Conservation (phyloP, 257 asterid genomes). For the Solanum sitiens region DNA sequence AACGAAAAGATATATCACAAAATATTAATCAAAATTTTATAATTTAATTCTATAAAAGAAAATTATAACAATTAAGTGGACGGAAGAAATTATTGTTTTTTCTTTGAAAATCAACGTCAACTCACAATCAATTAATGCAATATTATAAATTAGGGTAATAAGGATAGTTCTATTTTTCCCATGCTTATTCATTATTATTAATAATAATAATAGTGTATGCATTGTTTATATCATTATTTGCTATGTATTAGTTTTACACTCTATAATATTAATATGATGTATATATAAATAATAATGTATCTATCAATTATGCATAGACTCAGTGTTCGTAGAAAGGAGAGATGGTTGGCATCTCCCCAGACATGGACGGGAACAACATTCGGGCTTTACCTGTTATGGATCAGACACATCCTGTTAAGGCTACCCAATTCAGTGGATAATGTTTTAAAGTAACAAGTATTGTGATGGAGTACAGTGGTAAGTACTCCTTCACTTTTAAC, state of each 20-base stretch:
- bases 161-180: not conserved
- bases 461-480: too few species aligned
- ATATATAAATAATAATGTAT: not conserved
- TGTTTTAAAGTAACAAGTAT: too few species aligned
- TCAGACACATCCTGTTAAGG: not conserved
- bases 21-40: too few species aligned
- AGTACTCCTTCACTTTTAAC: too few species aligned
- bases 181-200: not conserved
- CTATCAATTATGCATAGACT: not conserved
- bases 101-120: not conserved
- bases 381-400: not conserved
- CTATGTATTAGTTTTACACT: not conserved
- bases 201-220: not conserved
- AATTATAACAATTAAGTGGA: too few species aligned
- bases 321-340: not conserved
- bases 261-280: not conserved
- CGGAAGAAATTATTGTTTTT: not conserved
- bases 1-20: too few species aligned
- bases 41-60: too few species aligned
- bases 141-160: not conserved
- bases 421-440: not conserved
- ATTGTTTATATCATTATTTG: not conserved
- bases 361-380: not conserved
- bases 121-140: not conserved
- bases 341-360: not conserved